These are phyloP conservation scores for Polyporus arcularius DNA, from an alignment of 768 basidiomycete species.

Conservation along the genomic window DNA sequence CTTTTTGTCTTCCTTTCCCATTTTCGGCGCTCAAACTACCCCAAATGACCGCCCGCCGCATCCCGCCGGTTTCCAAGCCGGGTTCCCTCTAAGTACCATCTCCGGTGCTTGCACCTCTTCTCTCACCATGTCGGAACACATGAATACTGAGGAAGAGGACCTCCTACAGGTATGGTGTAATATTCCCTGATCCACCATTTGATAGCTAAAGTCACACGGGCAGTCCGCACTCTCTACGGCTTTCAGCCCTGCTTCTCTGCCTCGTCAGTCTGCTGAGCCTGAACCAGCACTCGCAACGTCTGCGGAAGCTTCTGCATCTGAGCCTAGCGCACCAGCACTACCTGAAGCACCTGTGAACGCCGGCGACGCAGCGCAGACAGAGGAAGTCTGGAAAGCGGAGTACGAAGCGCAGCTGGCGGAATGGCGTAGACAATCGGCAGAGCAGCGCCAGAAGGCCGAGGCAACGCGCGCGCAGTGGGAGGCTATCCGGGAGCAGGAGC, in stretches of 20 bases:
- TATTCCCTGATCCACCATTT: background rate
- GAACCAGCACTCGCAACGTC: constrained; percentile 3
- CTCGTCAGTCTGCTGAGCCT: constrained; percentile 22
- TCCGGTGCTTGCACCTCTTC: background rate
- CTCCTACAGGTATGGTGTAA: constrained; percentile 27
- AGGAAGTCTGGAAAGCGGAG: constrained; percentile 63
- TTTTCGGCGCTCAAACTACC: no score
- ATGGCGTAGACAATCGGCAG: constrained; percentile 75
- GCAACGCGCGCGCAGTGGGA: constrained; percentile 74
- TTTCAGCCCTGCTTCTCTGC: constrained; percentile 28
- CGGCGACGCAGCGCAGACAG: constrained; percentile 22
- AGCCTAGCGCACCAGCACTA: background rate
- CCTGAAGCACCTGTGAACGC: constrained; percentile 10
- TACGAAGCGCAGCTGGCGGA: constrained; percentile 67
- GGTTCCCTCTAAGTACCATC: background rate
- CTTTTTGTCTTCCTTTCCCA: constrained; percentile 31
- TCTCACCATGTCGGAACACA: constrained; percentile 25
- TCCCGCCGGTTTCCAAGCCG: no score
- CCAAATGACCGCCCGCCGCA: no score
- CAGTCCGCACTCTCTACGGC: constrained; percentile 34
- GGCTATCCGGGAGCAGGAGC: constrained; percentile 57
- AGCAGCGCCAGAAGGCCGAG: constrained; percentile 75
- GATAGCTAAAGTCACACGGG: background rate
- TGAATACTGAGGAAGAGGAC: constrained; percentile 29
- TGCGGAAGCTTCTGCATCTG: constrained; percentile 5